phyloP scores from a whole-genome alignment of 2,329 filamentous ascomycete genomes.

The Colletotrichum sp. region DNA sequence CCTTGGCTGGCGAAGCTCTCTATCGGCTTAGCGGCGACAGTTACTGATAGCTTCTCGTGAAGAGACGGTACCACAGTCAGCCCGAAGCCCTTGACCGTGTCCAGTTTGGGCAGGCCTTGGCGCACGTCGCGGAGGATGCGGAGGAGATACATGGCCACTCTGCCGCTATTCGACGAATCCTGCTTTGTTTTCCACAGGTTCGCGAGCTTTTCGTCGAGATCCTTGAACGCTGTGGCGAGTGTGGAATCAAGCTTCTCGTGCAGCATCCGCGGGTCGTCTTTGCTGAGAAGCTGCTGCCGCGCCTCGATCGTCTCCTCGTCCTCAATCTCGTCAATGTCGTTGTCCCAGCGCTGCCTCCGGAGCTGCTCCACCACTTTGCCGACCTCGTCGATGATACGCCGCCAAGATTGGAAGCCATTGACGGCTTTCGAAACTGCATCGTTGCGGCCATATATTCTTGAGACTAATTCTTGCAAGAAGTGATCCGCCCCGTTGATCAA shows the following conservation, averaged over 20 bases:
- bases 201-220: constrained; percentile 60
- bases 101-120: constrained; percentile 62
- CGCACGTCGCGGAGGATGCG: constrained; percentile 78
- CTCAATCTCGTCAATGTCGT: constrained; percentile 74
- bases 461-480: constrained; percentile 73
- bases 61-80: constrained; percentile 65
- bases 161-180: constrained; percentile 51
- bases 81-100: constrained; percentile 59
- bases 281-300: constrained; percentile 70
- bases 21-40: constrained; percentile 55
- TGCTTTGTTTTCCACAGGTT: constrained; percentile 52
- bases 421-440: constrained; percentile 66
- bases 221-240: constrained; percentile 59
- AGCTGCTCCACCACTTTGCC: constrained; percentile 67
- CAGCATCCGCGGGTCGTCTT: constrained; percentile 71
- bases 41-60: constrained; percentile 62
- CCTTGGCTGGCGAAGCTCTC: constrained; percentile 47
- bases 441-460: constrained; percentile 75
- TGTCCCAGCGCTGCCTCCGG: constrained; percentile 74
- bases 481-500: constrained; percentile 66
- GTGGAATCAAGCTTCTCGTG: constrained; percentile 62
- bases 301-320: constrained; percentile 73
- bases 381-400: constrained; percentile 71
- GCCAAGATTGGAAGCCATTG: constrained; percentile 73
- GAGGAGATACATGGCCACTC: constrained; percentile 69